A percentile compares a stretch with the other conserved stretches of the same genome.
These are phyloP conservation scores for Exidia glandulosa DNA, from an alignment of 768 basidiomycete genomes.

Conservation along the genomic window DNA sequence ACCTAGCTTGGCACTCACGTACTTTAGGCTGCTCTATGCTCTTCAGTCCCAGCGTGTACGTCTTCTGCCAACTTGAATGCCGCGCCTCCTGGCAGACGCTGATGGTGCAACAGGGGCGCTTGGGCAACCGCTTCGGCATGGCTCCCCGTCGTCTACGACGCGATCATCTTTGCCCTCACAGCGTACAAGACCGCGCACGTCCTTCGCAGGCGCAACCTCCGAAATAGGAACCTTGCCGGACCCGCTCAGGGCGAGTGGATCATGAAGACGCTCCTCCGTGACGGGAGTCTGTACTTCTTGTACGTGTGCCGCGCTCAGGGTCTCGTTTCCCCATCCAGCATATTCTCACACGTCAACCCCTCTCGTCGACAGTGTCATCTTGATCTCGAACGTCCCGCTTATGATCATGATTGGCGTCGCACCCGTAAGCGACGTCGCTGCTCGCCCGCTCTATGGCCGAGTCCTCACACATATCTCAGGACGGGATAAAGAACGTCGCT, in stretches of 20 bases:
- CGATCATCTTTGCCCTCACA: constrained; percentile 23
- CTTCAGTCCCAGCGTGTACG: constrained; percentile 18
- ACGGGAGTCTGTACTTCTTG: constrained; percentile 28
- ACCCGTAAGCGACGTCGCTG: constrained; percentile 3
- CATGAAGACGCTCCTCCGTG: constrained; percentile 15
- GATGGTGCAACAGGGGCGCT: background rate
- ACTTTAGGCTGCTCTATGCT: constrained; percentile 31
- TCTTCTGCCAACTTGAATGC: too few species aligned
- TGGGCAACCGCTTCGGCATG: constrained; percentile 27
- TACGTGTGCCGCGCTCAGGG: constrained; percentile 1
- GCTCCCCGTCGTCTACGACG: constrained; percentile 31
- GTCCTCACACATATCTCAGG: background rate
- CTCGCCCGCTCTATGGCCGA: background rate
- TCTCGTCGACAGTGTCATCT: constrained; percentile 22
- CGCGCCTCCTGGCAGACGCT: background rate
- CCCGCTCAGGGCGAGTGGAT: constrained; percentile 8
- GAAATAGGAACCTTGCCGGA: constrained; percentile 9
- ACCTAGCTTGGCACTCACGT: background rate
- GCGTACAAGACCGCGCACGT: constrained; percentile 18
- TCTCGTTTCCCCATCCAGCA: background rate
- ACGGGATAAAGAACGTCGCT: constrained; percentile 17
- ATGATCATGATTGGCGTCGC: constrained; percentile 28
- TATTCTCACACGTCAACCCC: background rate
- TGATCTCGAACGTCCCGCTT: constrained; percentile 25
- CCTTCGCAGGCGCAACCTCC: constrained; percentile 1